phyloP scores from a whole-genome alignment of 192 early-diverging fungal species.

The Rhizophagus sp. region DNA sequence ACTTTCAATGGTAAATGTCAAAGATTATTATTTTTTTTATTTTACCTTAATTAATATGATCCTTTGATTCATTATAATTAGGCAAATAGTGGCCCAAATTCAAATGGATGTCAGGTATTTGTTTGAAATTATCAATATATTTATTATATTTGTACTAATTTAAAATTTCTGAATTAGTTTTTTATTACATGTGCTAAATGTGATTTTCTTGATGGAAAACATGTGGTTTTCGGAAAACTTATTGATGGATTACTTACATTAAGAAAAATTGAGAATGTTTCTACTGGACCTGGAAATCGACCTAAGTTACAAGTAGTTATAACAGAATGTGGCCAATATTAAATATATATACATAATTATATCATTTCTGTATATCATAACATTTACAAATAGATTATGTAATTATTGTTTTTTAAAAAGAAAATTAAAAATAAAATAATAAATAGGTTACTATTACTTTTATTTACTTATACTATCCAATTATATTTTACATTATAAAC shows the following conservation, averaged over 20 bases:
- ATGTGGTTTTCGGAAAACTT: conserved; percentile 86
- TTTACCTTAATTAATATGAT: conserved; percentile 1
- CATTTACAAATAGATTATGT: too few species aligned
- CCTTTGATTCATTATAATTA: conserved; percentile 27
- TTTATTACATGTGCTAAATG: conserved; percentile 89
- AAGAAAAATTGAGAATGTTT: conserved; percentile 94
- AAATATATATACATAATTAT: not conserved
- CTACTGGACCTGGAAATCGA: conserved; percentile 81
- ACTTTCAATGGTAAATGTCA: conserved; percentile 75
- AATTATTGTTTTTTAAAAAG: too few species aligned
- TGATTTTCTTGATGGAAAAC: conserved; percentile 87
- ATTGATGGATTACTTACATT: conserved; percentile 86
- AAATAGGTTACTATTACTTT: too few species aligned
- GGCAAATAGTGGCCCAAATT: conserved; percentile 84
- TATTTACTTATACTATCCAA: too few species aligned
- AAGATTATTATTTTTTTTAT: conserved; percentile 2
- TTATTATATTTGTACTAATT: not conserved
- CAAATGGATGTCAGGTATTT: conserved; percentile 82
- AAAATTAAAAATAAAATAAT: too few species aligned
- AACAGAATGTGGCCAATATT: conserved; percentile 53
- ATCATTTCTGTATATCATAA: too few species aligned
- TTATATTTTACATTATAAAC: too few species aligned
- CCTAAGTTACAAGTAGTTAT: conserved; percentile 86
- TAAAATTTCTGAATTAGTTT: conserved; percentile 53
- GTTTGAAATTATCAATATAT: not conserved